A percentile compares a stretch with the other conserved stretches of the same genome.
These are phyloP conservation scores for Pichia deserticola DNA, from an alignment of 805 yeast genomes.

Conservation along the genomic window DNA sequence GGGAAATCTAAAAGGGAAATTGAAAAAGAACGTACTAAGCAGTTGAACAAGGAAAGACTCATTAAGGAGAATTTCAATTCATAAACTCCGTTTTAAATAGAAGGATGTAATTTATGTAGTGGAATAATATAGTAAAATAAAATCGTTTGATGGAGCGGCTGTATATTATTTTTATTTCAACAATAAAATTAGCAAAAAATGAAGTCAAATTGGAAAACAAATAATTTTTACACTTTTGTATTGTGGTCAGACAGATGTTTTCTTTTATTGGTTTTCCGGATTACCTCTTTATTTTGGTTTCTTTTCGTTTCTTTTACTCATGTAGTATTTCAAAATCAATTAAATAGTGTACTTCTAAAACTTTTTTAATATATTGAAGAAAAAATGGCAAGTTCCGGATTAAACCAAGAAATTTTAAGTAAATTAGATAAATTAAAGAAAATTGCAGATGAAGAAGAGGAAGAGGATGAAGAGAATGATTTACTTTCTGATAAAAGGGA, in stretches of 20 bases:
- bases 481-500: conserved; percentile 2
- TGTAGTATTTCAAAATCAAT: no score
- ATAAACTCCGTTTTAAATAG: conserved; percentile 3
- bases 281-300: no score
- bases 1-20: conserved; percentile 12
- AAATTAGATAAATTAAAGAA: conserved; percentile 1
- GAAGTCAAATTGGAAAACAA: no score
- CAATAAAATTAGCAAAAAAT: no score
- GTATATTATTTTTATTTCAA: background rate
- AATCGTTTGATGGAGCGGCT: background rate
- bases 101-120: no score
- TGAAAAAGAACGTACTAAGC: conserved; percentile 14
- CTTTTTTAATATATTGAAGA: no score
- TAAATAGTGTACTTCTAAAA: no score
- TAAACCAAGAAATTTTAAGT: background rate
- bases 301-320: no score
- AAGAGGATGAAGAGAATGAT: conserved; percentile 6
- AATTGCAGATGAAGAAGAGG: conserved; percentile 1
- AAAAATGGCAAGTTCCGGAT: background rate
- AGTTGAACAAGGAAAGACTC: conserved; percentile 20
- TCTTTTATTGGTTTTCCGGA: no score
- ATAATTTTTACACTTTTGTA: no score
- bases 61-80: conserved; percentile 23
- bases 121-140: background rate
- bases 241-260: no score